phyloP scores from a whole-genome alignment of 768 basidiomycete genomes.

The Leccinum longicurvipes region DNA sequence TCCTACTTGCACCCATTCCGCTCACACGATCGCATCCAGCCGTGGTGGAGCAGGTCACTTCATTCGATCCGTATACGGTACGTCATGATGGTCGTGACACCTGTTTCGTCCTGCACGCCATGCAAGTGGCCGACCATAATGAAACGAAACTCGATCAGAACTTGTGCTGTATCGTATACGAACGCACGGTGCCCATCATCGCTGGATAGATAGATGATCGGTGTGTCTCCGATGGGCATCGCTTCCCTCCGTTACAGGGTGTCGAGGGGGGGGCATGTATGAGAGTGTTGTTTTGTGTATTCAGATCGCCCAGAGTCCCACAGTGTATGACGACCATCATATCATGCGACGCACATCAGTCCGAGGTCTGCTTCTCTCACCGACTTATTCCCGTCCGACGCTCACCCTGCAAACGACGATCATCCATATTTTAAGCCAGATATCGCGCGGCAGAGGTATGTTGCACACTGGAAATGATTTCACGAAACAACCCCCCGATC shows the following conservation, averaged over 20 bases:
- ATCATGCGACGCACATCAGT: background rate
- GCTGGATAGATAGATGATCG: background rate
- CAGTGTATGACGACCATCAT: constrained; percentile 2
- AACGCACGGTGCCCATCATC: background rate
- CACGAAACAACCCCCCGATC: background rate
- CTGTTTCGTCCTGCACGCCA: background rate
- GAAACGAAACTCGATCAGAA: constrained; percentile 5
- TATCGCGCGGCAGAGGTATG: background rate
- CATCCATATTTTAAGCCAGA: background rate
- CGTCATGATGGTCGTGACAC: background rate
- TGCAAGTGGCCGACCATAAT: background rate
- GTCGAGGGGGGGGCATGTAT: background rate
- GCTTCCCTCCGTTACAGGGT: constrained; percentile 1
- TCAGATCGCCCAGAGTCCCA: background rate
- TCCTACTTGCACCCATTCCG: background rate
- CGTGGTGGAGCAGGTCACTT: background rate
- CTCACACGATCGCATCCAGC: background rate
- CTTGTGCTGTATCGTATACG: background rate
- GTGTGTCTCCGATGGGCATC: constrained; percentile 1
- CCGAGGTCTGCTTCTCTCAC: background rate
- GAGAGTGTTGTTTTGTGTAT: background rate
- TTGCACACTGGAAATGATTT: background rate
- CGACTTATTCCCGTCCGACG: background rate
- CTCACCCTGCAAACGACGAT: constrained; percentile 7
- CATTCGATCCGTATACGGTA: background rate